Evolutionary conservation across 257 asterid species (phyloP).

Genomic region (Anisodus acutangulus): DNA sequence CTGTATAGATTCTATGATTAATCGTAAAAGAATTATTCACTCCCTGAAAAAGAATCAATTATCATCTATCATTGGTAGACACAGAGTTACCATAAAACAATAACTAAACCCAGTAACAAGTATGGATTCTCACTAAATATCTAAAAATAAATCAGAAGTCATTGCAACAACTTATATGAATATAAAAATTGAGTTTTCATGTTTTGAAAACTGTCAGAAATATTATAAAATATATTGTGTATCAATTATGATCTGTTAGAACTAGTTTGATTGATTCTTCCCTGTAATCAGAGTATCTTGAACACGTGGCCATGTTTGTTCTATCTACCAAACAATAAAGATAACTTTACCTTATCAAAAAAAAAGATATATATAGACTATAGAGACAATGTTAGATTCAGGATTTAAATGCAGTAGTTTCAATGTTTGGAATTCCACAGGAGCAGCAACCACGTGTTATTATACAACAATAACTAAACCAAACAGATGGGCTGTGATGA

Average conservation of each 20-base stretch:
- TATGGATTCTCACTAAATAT: background rate
- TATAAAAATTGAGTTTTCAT: background rate
- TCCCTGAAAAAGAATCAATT: constrained; percentile 10
- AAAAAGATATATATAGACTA: background rate
- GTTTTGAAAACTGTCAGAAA: background rate
- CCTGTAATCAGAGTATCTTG: background rate
- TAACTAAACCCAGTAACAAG: background rate
- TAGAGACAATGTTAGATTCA: background rate
- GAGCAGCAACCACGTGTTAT: background rate
- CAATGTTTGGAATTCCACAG: background rate
- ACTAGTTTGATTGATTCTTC: background rate
- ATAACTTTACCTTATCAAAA: background rate
- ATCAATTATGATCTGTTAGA: background rate
- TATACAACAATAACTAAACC: background rate
- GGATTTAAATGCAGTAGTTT: background rate
- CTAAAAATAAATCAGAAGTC: background rate
- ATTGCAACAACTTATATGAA: background rate
- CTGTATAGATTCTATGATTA: background rate
- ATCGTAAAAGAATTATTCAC: background rate
- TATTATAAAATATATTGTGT: background rate
- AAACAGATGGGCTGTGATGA: background rate
- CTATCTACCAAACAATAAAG: background rate
- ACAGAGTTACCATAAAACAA: background rate
- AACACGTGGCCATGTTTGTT: background rate
- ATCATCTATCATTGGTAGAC: background rate